Evolutionary conservation across 73 alveolate genomes (phyloP).

Genomic region (Tetrahymena elliotti): DNA sequence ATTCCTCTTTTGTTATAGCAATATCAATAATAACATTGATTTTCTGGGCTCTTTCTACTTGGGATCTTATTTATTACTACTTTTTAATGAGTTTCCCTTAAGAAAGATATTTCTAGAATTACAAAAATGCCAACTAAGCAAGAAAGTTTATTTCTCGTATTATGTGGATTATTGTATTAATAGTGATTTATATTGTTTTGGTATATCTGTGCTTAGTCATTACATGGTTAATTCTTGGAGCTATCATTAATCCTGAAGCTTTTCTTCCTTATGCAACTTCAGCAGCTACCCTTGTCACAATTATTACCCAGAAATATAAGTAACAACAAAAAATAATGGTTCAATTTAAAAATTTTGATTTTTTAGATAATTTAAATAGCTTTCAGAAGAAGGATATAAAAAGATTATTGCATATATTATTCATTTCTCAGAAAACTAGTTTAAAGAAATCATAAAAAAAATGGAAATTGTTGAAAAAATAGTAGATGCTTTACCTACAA

Average conservation of each 20-base stretch:
- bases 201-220: background rate
- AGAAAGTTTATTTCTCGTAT: background rate
- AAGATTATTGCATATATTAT: slow-evolving; percentile 12
- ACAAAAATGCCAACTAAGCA: background rate
- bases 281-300: slow-evolving; percentile 36
- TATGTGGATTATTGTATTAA: background rate
- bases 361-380: slow-evolving; percentile 11
- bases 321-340: background rate
- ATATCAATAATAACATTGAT: slow-evolving; percentile 3
- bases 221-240: slow-evolving; percentile 39
- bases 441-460: slow-evolving; percentile 9
- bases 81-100: slow-evolving; percentile 33
- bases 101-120: slow-evolving; percentile 21
- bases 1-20: slow-evolving; percentile 8
- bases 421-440: slow-evolving; percentile 11
- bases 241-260: slow-evolving; percentile 42
- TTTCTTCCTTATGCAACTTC: slow-evolving; percentile 45
- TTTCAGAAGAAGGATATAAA: slow-evolving; percentile 32
- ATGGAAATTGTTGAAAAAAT: slow-evolving; percentile 20
- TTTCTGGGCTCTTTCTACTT: slow-evolving; percentile 30
- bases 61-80: slow-evolving; percentile 29
- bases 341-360: background rate
- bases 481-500: slow-evolving; percentile 2
- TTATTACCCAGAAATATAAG: background rate
- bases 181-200: background rate